Base-by-base conservation (phyloP, 495 filamentous ascomycete genomes). In the Podospora sp. region DNA sequence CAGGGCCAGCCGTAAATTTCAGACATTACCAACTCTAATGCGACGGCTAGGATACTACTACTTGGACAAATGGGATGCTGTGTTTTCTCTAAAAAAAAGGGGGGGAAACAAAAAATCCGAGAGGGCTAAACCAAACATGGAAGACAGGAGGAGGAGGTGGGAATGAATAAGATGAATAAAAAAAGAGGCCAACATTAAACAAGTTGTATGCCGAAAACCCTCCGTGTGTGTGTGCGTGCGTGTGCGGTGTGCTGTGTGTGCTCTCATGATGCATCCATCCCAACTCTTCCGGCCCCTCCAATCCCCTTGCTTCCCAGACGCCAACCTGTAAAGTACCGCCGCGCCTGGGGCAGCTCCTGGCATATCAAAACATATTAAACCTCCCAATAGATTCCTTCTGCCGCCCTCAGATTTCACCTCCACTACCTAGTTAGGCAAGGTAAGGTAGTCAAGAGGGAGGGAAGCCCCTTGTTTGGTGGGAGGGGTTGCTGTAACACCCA, bases 311-410 rank as follows among this genome's bases (percentile, higher is more conserved):
- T 58, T 29, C 59, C 66, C 66, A 36, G 60, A 63, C 35, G 57
- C 57, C 65, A 59, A 66, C 60, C 8, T 52, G 57, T 53, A 18
- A 61, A 33, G 11, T 36, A 52, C 57, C 65, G 24, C 57, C 65
- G 24, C 36, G 29, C 62, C 62, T 40, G n/a, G 29, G 60, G 24
- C 52, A 60, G 66, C 26, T 58, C 60, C 60, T 68, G 66, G 52
- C 60, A 68, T 68, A 63, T 68, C 66, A 63, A 63, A 59, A 59
- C 52, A 68, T 68, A 68, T 63, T 58, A 60, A 60, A 29, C 64
- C 55, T 51, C 65, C 53, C 57, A 55, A 55, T n/a, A n/a, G 49
- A 36, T 8, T 49, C 26, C 36, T 53, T 61, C 57, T 66, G 56
- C 65, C 65, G 64, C 35, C 53, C 36, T 46, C 20, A 18, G 29